A percentile compares a stretch with the other conserved stretches of the same genome.
Evolutionary conservation across 2,329 filamentous ascomycete species (phyloP).

Genomic region (Stachybotrys elegans): DNA sequence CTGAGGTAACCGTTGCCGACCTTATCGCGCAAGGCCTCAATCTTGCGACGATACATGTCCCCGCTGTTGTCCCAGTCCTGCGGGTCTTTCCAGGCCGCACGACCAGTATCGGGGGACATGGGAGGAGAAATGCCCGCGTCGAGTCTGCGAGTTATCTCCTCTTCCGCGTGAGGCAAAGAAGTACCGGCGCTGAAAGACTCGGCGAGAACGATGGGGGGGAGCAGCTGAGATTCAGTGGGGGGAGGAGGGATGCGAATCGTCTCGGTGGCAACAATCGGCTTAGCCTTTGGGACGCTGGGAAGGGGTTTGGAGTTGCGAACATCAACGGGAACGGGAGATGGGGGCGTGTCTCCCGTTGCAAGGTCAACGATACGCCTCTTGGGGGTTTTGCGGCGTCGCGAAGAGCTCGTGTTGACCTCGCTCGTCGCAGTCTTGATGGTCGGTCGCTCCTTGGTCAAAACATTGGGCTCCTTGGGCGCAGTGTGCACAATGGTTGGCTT

Average conservation of each 20-base stretch:
- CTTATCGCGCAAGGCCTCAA: slow-evolving; percentile 79
- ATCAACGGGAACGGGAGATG: slow-evolving; percentile 23
- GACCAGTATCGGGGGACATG: slow-evolving; percentile 11
- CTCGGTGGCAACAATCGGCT: slow-evolving; percentile 15
- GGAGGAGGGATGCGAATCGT: slow-evolving; percentile 33
- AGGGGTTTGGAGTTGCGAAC: slow-evolving; percentile 12
- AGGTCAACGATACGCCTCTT: slow-evolving; percentile 63
- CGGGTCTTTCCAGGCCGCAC: slow-evolving; percentile 32
- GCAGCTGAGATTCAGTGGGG: slow-evolving; percentile 30
- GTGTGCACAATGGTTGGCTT: slow-evolving; percentile 60
- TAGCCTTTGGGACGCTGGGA: slow-evolving; percentile 13
- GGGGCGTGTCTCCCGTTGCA: slow-evolving; percentile 43
- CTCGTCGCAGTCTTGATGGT: slow-evolving; percentile 47
- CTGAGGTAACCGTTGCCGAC: slow-evolving; percentile 85
- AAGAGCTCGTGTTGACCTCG: slow-evolving; percentile 53
- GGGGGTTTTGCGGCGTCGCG: slow-evolving; percentile 54
- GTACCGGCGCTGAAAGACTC: neutral
- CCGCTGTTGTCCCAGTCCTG: slow-evolving; percentile 63
- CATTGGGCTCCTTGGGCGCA: slow-evolving; percentile 40
- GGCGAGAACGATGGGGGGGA: slow-evolving; percentile 22
- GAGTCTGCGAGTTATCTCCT: neutral
- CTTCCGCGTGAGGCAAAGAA: neutral
- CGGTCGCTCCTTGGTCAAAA: slow-evolving; percentile 57
- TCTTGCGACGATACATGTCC: slow-evolving; percentile 80
- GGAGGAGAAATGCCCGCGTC: slow-evolving; percentile 7